A percentile compares a stretch with the other conserved stretches of the same genome.
phyloP scores from a whole-genome alignment of 2,329 filamentous ascomycete genomes.

The Epichloe festucae region DNA sequence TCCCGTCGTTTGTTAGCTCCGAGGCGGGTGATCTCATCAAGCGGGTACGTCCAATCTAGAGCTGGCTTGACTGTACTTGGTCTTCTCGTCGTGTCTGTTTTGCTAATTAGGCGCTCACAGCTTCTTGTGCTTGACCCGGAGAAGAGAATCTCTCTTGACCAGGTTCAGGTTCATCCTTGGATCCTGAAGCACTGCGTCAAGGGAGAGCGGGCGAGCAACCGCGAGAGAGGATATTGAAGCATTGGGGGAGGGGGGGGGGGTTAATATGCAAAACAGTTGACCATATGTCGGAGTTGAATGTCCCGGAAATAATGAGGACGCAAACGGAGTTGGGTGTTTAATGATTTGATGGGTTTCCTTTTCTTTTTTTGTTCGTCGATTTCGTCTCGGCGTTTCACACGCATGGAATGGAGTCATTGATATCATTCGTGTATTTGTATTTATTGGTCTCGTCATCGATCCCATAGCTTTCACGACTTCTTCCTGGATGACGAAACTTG shows the following conservation, averaged over 20 bases:
- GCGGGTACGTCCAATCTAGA: constrained; percentile 42
- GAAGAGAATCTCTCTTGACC: constrained; percentile 80
- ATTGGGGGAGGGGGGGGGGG: constrained; percentile 5
- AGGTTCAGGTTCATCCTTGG: constrained; percentile 86
- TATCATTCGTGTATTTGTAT: constrained; percentile 5
- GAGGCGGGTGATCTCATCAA: constrained; percentile 91
- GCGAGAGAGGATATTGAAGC: constrained; percentile 27
- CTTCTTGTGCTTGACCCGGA: constrained; percentile 86
- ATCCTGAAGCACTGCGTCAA: constrained; percentile 86
- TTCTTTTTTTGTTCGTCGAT: neutral
- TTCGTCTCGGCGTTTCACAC: constrained; percentile 6
- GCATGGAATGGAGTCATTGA: constrained; percentile 19
- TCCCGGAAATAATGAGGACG: constrained; percentile 3
- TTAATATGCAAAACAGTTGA: constrained; percentile 6
- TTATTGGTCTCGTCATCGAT: neutral
- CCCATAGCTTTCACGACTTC: neutral
- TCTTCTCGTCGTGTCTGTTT: neutral
- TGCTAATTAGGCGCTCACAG: constrained; percentile 31
- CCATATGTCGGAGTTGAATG: constrained; percentile 1
- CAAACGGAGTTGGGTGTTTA: constrained; percentile 6
- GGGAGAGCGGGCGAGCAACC: constrained; percentile 39
- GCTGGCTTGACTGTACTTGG: neutral
- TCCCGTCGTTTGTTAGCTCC: constrained; percentile 78
- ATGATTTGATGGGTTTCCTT: neutral
- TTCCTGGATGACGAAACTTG: neutral